Evolutionary conservation across 768 basidiomycete species (phyloP).

Genomic region (Kwoniella sp.): DNA sequence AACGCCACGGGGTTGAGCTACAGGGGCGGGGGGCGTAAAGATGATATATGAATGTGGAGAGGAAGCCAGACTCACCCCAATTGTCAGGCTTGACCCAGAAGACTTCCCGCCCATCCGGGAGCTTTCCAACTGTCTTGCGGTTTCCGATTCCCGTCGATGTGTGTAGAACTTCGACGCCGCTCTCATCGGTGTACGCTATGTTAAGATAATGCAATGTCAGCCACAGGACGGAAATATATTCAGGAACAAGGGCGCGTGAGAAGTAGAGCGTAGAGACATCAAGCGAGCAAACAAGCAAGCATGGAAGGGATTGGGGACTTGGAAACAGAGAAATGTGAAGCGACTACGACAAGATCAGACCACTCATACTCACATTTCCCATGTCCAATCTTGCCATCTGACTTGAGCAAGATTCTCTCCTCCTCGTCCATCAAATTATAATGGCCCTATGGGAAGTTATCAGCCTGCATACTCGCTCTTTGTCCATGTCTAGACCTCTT

Average conservation of each 20-base stretch:
- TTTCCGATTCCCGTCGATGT: conserved; percentile 5
- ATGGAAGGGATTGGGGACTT: too few species aligned
- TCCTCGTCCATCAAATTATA: conserved; percentile 10
- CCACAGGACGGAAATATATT: too few species aligned
- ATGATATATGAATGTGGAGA: neutral
- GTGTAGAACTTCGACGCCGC: conserved; percentile 5
- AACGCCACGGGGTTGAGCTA: too few species aligned
- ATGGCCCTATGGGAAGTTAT: neutral
- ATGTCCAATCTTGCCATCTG: conserved; percentile 6
- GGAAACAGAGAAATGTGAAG: too few species aligned
- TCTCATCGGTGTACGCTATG: conserved; percentile 7
- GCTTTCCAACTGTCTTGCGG: conserved; percentile 6
- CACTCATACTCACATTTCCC: neutral
- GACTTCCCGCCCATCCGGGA: neutral
- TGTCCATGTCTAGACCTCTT: too few species aligned
- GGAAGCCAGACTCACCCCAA: neutral
- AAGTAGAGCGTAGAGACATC: too few species aligned
- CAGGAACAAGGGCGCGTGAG: too few species aligned
- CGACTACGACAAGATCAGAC: neutral
- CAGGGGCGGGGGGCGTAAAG: too few species aligned
- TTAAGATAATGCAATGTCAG: neutral
- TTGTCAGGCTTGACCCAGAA: conserved; percentile 7
- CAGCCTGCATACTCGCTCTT: too few species aligned
- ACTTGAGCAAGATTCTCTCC: conserved; percentile 1
- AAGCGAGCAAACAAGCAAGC: too few species aligned